Evolutionary conservation across 495 filamentous ascomycete genomes (phyloP).

Genomic region (Hapsidospora chrysogenum): DNA sequence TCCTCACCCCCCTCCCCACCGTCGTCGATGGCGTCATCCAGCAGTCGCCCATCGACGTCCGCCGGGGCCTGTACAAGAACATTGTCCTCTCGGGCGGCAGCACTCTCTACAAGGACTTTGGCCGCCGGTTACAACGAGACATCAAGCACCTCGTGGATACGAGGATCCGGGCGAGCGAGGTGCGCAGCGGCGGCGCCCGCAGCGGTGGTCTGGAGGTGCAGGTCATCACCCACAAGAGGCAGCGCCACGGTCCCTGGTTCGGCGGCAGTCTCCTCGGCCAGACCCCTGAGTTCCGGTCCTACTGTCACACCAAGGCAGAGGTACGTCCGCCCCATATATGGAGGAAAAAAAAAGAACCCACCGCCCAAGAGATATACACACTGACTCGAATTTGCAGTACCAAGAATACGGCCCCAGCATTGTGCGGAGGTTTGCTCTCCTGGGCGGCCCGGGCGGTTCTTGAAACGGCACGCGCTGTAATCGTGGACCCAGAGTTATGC

Average conservation of each 20-base stretch:
- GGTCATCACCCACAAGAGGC: slow-evolving; percentile 89
- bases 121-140: slow-evolving; percentile 83
- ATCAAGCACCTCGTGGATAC: slow-evolving; percentile 85
- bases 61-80: slow-evolving; percentile 96
- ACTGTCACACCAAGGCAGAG: slow-evolving; percentile 95
- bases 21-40: slow-evolving; percentile 96
- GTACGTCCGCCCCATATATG: no score
- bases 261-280: slow-evolving; percentile 90
- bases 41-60: slow-evolving; percentile 90
- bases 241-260: slow-evolving; percentile 96
- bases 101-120: slow-evolving; percentile 95
- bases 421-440: slow-evolving; percentile 82
- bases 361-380: no score
- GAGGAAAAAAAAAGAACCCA: no score
- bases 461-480: no score
- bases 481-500: no score
- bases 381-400: no score
- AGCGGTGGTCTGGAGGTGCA: slow-evolving; percentile 92
- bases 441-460: slow-evolving; percentile 74
- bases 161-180: slow-evolving; percentile 43
- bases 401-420: slow-evolving; percentile 91
- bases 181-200: slow-evolving; percentile 76
- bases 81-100: slow-evolving; percentile 95
- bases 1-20: slow-evolving; percentile 81
- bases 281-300: slow-evolving; percentile 96